These are phyloP conservation scores for Lichtheimia corymbifera DNA, from an alignment of 371 early-diverging fungal species.

Conservation along the genomic window DNA sequence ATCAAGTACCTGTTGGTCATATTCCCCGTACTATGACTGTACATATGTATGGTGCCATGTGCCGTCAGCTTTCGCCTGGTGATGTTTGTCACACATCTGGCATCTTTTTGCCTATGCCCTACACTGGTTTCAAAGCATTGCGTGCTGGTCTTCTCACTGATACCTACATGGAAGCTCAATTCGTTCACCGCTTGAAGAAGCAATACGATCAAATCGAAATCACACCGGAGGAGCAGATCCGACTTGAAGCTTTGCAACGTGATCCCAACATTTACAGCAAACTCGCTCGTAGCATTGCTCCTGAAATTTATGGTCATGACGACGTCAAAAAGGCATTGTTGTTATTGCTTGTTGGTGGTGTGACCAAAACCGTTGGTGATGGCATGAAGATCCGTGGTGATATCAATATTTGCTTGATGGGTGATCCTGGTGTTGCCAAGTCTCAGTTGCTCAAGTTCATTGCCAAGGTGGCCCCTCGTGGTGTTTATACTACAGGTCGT, in stretches of 20 bases:
- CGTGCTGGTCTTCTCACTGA: slow-evolving; percentile 96
- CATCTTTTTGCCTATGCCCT: slow-evolving; percentile 94
- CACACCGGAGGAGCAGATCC: slow-evolving; percentile 60
- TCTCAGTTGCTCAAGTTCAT: slow-evolving; percentile 91
- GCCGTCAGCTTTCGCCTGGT: slow-evolving; percentile 89
- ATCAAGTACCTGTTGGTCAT: slow-evolving; percentile 98
- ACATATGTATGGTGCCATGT: slow-evolving; percentile 84
- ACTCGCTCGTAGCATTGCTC: slow-evolving; percentile 94
- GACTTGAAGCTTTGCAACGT: slow-evolving; percentile 62
- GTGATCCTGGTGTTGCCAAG: slow-evolving; percentile 98
- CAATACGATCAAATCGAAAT: slow-evolving; percentile 82
- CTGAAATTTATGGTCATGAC: slow-evolving; percentile 96
- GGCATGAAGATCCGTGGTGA: slow-evolving; percentile 95
- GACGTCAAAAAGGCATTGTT: slow-evolving; percentile 95
- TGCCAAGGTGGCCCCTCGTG: slow-evolving; percentile 84
- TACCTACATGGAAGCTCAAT: slow-evolving; percentile 91
- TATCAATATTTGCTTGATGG: slow-evolving; percentile 97
- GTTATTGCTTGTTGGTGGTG: slow-evolving; percentile 89
- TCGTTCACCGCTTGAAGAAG: slow-evolving; percentile 85
- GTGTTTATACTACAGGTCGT: slow-evolving; percentile 93
- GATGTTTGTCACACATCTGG: slow-evolving; percentile 90
- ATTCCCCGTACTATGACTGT: slow-evolving; percentile 96
- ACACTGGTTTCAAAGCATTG: slow-evolving; percentile 91
- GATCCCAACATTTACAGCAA: slow-evolving; percentile 82
- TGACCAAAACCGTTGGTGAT: slow-evolving; percentile 81